Evolutionary conservation across 139 green algal species (phyloP), one percentile per base, ranked within the genome.

Genomic region (Chlorella sp.): DNA sequence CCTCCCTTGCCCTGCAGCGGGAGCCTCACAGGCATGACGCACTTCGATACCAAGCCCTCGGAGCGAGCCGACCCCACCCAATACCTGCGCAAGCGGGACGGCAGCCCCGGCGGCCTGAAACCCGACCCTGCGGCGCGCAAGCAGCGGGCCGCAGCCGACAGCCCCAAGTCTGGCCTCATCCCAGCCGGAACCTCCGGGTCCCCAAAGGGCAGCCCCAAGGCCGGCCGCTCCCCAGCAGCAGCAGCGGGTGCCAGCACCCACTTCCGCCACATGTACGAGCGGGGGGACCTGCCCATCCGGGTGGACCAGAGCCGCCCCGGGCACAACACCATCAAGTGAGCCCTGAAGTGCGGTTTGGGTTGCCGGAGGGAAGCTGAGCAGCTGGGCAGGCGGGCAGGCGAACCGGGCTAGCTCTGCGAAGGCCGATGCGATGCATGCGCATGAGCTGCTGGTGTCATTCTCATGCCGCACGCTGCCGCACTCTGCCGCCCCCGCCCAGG

Each of bases 211-310:
- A 77, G 86, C 86, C 36, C 86, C 22, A 66, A 39, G 21, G 60
- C 26, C 21, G 24, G 71, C 71, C 32, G 16, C 48, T 32, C 28
- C 68, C 16, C 37, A 66, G 24, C 68, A 42, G 24, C 68, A 42
- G 37, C 75, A 57, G 48, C 48, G 48, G 48, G 48, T 57, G 9
- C 48, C 48, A 57, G 57, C 87, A 90, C 61, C 84, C 36, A 76
- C 93, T 99, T 99, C 90, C 92, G 97, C 78, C 91, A 92, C 22
- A 96, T 97, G 88, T 99, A 99, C 90, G 95, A 98, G 81, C 91
- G 95, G 22, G 95, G 95, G 0, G 97, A 97, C 88, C 92, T 99
- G 71, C 97, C 97, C 34, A 93, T 98, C 19, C 88, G 91, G 21
- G 94, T 99, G 42, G 96, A 98, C 76, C 96, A 98, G 90, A 77